These are phyloP conservation scores for Fragaria vesca DNA, from an alignment of 306 rosid genomes.

Conservation along the genomic window DNA sequence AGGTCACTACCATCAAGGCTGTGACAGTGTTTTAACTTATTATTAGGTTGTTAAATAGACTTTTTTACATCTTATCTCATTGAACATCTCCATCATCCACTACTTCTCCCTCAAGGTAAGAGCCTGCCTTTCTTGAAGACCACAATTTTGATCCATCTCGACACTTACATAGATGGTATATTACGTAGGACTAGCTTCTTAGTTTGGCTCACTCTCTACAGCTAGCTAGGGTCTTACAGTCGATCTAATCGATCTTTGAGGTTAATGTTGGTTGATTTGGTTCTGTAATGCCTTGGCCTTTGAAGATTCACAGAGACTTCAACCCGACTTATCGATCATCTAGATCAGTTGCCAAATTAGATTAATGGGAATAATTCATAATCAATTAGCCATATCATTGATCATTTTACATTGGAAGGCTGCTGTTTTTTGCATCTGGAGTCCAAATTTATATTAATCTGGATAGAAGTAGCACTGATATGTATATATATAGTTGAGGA, in stretches of 20 bases:
- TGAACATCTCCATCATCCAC: constrained; percentile 23
- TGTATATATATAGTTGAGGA: background rate
- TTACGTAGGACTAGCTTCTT: background rate
- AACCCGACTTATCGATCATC: too few species aligned
- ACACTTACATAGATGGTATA: background rate
- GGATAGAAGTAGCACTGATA: background rate
- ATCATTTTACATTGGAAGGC: background rate
- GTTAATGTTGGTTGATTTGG: too few species aligned
- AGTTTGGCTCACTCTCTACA: background rate
- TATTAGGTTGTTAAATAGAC: background rate
- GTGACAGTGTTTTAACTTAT: constrained; percentile 22
- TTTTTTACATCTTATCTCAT: background rate
- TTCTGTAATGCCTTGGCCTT: too few species aligned
- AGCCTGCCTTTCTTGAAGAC: constrained; percentile 33
- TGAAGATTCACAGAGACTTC: too few species aligned
- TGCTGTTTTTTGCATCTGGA: background rate
- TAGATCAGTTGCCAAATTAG: too few species aligned
- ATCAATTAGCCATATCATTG: too few species aligned
- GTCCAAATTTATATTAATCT: background rate
- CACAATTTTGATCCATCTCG: constrained; percentile 6
- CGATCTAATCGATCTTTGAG: too few species aligned
- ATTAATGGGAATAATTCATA: too few species aligned
- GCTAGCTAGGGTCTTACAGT: background rate
- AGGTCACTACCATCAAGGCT: constrained; percentile 33
- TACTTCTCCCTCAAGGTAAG: constrained; percentile 20